These are phyloP conservation scores for Podospora sp. DNA, from an alignment of 495 filamentous ascomycete species.

Conservation along the genomic window DNA sequence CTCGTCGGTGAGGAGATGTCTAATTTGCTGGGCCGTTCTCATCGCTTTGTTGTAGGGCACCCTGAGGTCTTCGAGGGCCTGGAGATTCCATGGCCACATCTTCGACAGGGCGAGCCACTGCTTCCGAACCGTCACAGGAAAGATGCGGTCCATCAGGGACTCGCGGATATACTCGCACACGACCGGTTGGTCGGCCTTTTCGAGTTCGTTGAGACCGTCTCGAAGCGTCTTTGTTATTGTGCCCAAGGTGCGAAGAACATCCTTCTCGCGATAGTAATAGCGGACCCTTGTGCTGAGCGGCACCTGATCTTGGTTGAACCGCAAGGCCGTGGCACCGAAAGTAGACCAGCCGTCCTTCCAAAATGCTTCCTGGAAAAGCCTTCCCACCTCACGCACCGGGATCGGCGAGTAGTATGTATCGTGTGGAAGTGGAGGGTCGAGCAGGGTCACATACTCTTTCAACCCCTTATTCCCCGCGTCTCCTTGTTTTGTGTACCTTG, in stretches of 20 bases:
- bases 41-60: too few species aligned
- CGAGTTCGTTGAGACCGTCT: neutral
- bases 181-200: neutral
- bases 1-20: neutral
- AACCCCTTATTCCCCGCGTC: neutral
- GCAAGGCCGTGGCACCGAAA: neutral
- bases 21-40: too few species aligned
- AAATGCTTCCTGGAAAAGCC: neutral
- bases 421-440: neutral
- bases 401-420: neutral
- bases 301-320: neutral
- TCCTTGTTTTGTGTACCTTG: too few species aligned
- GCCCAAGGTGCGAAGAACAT: neutral
- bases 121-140: neutral
- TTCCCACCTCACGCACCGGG: neutral
- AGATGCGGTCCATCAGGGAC: neutral
- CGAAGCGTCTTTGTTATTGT: neutral
- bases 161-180: neutral
- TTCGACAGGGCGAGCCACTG: neutral
- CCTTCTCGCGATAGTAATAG: neutral
- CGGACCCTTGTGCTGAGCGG: neutral
- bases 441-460: neutral
- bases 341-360: neutral
- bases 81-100: neutral
- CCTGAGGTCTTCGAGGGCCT: too few species aligned